phyloP scores from a whole-genome alignment of 2,329 filamentous ascomycete species.

The Colletotrichum tofieldiae region DNA sequence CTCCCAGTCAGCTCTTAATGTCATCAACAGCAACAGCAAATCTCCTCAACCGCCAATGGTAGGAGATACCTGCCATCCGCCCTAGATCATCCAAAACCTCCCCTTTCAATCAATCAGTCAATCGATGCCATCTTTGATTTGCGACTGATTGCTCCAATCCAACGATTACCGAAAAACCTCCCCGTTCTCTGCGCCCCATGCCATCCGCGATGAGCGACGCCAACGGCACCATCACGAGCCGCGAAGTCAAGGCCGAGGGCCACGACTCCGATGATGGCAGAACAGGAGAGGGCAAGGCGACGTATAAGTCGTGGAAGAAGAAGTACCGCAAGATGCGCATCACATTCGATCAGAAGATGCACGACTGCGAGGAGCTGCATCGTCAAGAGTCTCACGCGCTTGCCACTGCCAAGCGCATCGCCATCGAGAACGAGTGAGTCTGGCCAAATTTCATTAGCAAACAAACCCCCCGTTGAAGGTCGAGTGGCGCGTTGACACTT shows the following conservation, averaged over 20 bases:
- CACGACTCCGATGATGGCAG: slow-evolving; percentile 52
- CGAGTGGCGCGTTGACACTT: slow-evolving; percentile 7
- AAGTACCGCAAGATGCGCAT: slow-evolving; percentile 95
- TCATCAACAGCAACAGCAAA: slow-evolving; percentile 28
- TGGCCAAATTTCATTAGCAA: slow-evolving; percentile 40
- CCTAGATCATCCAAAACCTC: neutral
- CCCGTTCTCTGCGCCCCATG: slow-evolving; percentile 16
- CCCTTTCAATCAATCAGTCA: neutral
- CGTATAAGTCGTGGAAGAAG: slow-evolving; percentile 84
- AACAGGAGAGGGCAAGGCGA: slow-evolving; percentile 63
- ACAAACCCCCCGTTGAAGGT: neutral
- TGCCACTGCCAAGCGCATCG: slow-evolving; percentile 85
- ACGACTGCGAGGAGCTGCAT: slow-evolving; percentile 86
- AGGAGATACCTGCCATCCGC: neutral
- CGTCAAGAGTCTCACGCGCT: slow-evolving; percentile 85
- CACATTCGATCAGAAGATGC: slow-evolving; percentile 83
- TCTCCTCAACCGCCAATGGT: slow-evolving; percentile 10
- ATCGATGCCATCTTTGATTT: slow-evolving; percentile 1
- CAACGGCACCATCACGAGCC: slow-evolving; percentile 45
- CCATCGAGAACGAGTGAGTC: slow-evolving; percentile 92
- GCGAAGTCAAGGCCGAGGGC: slow-evolving; percentile 61
- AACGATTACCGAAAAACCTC: slow-evolving; percentile 16
- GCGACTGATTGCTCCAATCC: slow-evolving; percentile 18
- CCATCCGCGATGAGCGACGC: slow-evolving; percentile 50
- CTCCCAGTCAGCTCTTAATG: slow-evolving; percentile 23